phyloP scores from a whole-genome alignment of 805 yeast genomes.

The Saturnispora zaruensis region DNA sequence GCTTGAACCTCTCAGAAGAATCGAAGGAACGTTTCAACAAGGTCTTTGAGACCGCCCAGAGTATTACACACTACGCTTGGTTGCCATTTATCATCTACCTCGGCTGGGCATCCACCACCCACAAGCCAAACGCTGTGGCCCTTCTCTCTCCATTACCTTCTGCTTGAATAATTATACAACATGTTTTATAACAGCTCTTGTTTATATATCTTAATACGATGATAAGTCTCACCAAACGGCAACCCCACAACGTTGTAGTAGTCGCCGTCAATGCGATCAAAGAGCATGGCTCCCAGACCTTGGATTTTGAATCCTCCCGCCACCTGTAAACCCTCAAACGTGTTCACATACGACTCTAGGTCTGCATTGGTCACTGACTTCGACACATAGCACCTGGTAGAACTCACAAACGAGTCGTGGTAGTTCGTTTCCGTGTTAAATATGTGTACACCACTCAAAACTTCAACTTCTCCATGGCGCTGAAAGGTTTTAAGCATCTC shows the following conservation, averaged over 20 bases:
- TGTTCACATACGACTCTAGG: slow-evolving; percentile 51
- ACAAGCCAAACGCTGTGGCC: slow-evolving; percentile 73
- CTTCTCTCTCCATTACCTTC: slow-evolving; percentile 76
- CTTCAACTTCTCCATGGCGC: slow-evolving; percentile 34
- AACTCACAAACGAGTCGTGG: slow-evolving; percentile 13
- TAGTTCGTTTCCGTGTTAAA: slow-evolving; percentile 21
- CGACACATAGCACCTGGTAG: slow-evolving; percentile 32
- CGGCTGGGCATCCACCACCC: slow-evolving; percentile 76
- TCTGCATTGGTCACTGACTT: slow-evolving; percentile 42
- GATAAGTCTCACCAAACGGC: slow-evolving; percentile 43
- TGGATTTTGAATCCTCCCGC: slow-evolving; percentile 94
- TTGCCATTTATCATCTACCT: slow-evolving; percentile 89
- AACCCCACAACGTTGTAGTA: slow-evolving; percentile 81
- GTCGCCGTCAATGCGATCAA: slow-evolving; percentile 66
- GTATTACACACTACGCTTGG: slow-evolving; percentile 93
- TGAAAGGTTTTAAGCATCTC: slow-evolving; percentile 37
- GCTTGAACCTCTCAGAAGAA: slow-evolving; percentile 37
- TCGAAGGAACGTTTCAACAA: slow-evolving; percentile 78
- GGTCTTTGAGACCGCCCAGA: slow-evolving; percentile 73
- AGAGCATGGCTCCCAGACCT: slow-evolving; percentile 57
- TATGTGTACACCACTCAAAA: slow-evolving; percentile 47
- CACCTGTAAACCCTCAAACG: slow-evolving; percentile 69
- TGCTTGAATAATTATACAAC: slow-evolving; percentile 33
- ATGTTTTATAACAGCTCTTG: background rate
- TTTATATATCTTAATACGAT: slow-evolving; percentile 3